phyloP scores from a whole-genome alignment of 495 filamentous ascomycete genomes.

The Podospora appendiculata region DNA sequence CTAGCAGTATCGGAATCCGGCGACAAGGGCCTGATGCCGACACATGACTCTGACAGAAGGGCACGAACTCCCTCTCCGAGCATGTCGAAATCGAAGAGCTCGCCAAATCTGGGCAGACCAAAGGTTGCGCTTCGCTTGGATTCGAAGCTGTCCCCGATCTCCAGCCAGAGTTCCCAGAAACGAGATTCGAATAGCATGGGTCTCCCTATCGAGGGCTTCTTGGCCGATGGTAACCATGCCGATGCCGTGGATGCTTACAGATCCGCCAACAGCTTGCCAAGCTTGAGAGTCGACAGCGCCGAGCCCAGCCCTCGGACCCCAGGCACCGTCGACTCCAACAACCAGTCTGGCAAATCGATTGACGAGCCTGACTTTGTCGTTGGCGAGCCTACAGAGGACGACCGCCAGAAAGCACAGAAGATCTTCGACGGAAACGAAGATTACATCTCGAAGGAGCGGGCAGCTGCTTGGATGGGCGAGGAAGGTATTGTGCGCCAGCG shows the following conservation, averaged over 20 bases:
- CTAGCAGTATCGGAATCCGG: slow-evolving; percentile 5
- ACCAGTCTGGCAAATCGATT: slow-evolving; percentile 29
- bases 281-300: slow-evolving; percentile 23
- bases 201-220: slow-evolving; percentile 32
- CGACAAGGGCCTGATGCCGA: slow-evolving; percentile 14
- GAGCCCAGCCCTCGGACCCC: slow-evolving; percentile 18
- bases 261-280: slow-evolving; percentile 40
- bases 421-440: slow-evolving; percentile 84
- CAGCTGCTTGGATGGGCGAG: slow-evolving; percentile 86
- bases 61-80: slow-evolving; percentile 20
- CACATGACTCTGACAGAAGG: slow-evolving; percentile 8
- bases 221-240: slow-evolving; percentile 28
- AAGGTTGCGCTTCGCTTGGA: slow-evolving; percentile 10
- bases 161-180: slow-evolving; percentile 14
- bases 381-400: slow-evolving; percentile 53
- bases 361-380: slow-evolving; percentile 42
- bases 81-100: slow-evolving; percentile 27
- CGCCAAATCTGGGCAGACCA: slow-evolving; percentile 17
- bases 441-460: slow-evolving; percentile 64
- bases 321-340: slow-evolving; percentile 9
- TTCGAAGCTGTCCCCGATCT: slow-evolving; percentile 8
- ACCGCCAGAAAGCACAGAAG: slow-evolving; percentile 64
- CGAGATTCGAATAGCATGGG: slow-evolving; percentile 28
- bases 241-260: slow-evolving; percentile 38
- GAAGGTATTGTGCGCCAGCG: slow-evolving; percentile 56